Percentiles rank a stretch among this genome's conserved stretches.
These are phyloP conservation scores for Pseudotulostoma volvatum DNA, from an alignment of 495 filamentous ascomycete species.

Conservation along the genomic window DNA sequence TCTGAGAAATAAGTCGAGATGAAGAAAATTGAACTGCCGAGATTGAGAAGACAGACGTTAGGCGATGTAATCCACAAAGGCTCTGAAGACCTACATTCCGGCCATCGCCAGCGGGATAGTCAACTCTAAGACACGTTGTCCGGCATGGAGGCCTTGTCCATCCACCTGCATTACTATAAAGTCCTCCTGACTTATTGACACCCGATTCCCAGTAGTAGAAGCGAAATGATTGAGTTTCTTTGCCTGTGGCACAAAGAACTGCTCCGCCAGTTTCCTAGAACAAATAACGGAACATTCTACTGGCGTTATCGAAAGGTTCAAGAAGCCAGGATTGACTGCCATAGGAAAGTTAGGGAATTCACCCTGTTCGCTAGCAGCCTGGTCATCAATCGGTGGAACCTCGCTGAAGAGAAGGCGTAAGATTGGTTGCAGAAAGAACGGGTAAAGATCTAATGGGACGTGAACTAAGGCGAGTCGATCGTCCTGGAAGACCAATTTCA, in stretches of 20 bases:
- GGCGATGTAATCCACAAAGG: background rate
- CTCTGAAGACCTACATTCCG: slow-evolving; percentile 47
- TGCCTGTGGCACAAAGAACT: slow-evolving; percentile 59
- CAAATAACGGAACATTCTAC: slow-evolving; percentile 90
- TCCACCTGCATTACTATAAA: slow-evolving; percentile 81
- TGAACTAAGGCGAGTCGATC: slow-evolving; percentile 77
- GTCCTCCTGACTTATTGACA: slow-evolving; percentile 64
- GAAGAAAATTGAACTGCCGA: slow-evolving; percentile 73
- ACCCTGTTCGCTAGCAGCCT: slow-evolving; percentile 17
- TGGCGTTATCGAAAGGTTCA: slow-evolving; percentile 85
- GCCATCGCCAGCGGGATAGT: slow-evolving; percentile 84
- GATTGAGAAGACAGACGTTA: background rate
- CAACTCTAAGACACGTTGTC: slow-evolving; percentile 82
- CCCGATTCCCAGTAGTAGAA: slow-evolving; percentile 17
- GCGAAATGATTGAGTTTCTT: slow-evolving; percentile 20
- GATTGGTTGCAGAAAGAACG: slow-evolving; percentile 67
- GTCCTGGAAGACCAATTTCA: slow-evolving; percentile 40
- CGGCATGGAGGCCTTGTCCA: slow-evolving; percentile 76
- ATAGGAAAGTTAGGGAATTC: slow-evolving; percentile 8
- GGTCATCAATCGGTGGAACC: slow-evolving; percentile 18
- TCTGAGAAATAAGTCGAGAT: slow-evolving; percentile 97
- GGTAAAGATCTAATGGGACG: slow-evolving; percentile 71
- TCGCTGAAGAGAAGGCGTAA: slow-evolving; percentile 66
- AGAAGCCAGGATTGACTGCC: slow-evolving; percentile 46
- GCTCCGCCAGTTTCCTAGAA: slow-evolving; percentile 49